Evolutionary conservation across 2,329 filamentous ascomycete genomes (phyloP), one percentile per base, ranked within the genome.

Genomic region (Alternaria sp.): DNA sequence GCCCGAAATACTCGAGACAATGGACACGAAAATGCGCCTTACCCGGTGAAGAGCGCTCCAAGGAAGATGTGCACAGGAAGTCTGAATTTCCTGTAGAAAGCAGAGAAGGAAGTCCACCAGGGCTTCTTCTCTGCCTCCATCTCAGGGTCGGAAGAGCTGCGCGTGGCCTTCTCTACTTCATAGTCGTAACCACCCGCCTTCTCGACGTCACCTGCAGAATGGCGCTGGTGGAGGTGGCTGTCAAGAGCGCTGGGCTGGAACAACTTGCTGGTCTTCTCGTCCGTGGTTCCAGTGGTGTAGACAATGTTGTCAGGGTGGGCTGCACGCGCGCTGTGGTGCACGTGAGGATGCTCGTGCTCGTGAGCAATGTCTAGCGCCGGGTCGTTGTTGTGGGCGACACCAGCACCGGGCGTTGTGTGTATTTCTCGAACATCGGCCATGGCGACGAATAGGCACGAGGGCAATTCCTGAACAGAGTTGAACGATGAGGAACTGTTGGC

Each of bases 31-130:
- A 12, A 38, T 59, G 54, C 41, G 51, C 56, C 74, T 75, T 78
- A 86, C 84, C 84, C 84, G 53, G 85, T 86, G 70, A 86, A 85
- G 55, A 86, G 62, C 20, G 82, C 66, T 54, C 81, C 81, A 70
- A 85, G 66, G 73, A 83, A 68, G 66, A 80, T 68, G 63, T 80
- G 76, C 64, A 79, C 60, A 44, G 68, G 67, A 59, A 83, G 76
- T 40, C 83, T 81, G 66, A 81, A 82, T 57, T 79, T 81, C 63
- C 77, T 74, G 65, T 71, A 71, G 4, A 73, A 53, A 4, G 59
- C 59, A 40, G 59, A 59, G 12, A 36, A 34, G 11, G 66, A 69
- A 45, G 30, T 14, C 30, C 65, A 73, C 56, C 65, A 65, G 27
- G 45, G 57, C 64, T 70, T 73, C 60, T 60, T 67, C 62, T 64